Evolutionary conservation across 1,139 yeast genomes (phyloP).

Genomic region (Candida sanyaensis): DNA sequence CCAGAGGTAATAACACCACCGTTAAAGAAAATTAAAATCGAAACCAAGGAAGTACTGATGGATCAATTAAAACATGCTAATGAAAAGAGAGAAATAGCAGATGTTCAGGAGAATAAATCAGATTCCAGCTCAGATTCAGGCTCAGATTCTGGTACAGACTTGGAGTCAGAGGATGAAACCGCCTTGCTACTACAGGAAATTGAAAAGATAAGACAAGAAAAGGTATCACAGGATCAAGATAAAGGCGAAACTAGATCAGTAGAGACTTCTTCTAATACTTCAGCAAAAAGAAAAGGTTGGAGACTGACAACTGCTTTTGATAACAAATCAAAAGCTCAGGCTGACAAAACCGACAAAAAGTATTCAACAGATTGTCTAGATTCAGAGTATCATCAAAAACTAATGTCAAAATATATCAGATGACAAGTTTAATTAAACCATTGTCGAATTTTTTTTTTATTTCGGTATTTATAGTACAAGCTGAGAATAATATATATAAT

Average conservation of each 20-base stretch:
- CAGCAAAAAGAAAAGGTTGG: conserved; percentile 45
- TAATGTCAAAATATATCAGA: conserved; percentile 64
- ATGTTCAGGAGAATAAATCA: conserved; percentile 11
- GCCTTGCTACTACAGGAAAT: conserved; percentile 53
- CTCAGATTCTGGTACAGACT: conserved; percentile 7
- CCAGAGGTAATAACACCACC: conserved; percentile 22
- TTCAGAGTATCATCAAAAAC: conserved; percentile 71
- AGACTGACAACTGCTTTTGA: conserved; percentile 52
- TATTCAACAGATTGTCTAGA: conserved; percentile 67
- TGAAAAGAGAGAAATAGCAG: conserved; percentile 10
- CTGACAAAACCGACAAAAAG: conserved; percentile 13
- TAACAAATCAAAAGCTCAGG: conserved; percentile 20
- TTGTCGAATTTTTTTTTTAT: neutral
- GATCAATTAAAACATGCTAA: conserved; percentile 12
- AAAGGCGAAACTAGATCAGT: conserved; percentile 47
- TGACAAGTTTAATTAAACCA: conserved; percentile 20
- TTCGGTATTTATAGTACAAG: neutral
- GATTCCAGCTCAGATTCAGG: no score
- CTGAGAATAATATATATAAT: neutral
- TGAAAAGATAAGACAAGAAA: conserved; percentile 48
- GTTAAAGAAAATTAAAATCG: neutral
- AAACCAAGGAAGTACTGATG: conserved; percentile 11
- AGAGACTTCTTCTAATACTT: conserved; percentile 18
- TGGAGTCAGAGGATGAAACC: conserved; percentile 30
- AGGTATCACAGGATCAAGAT: conserved; percentile 22